phyloP scores from a whole-genome alignment of 352 stramenopile species.

The Aphanomyces stellatus region DNA sequence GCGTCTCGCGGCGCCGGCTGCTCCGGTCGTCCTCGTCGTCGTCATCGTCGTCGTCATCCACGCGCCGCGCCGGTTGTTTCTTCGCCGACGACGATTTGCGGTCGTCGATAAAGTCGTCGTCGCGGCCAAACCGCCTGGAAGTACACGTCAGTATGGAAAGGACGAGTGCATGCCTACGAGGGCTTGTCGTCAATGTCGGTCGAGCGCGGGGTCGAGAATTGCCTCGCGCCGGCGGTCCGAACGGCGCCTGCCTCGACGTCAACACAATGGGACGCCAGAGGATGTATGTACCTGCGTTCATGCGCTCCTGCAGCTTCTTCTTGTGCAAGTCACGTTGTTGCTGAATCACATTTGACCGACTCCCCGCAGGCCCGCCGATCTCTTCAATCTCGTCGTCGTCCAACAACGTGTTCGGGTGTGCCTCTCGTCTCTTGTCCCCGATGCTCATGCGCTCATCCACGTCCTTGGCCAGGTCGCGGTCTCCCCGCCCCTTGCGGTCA shows the following conservation, averaged over 20 bases:
- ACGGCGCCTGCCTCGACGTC: constrained; percentile 42
- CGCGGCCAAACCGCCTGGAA: constrained; percentile 57
- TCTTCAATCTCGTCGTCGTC: constrained; percentile 76
- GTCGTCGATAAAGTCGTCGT: constrained; percentile 37
- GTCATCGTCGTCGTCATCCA: constrained; percentile 39
- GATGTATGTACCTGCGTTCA: constrained; percentile 46
- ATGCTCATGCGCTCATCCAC: constrained; percentile 54
- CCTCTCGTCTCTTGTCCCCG: constrained; percentile 33
- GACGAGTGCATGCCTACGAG: constrained; percentile 39
- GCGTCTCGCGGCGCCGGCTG: constrained; percentile 20
- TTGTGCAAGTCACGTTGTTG: constrained; percentile 80
- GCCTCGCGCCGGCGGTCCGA: constrained; percentile 56
- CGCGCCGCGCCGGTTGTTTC: background rate
- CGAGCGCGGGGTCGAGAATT: constrained; percentile 65
- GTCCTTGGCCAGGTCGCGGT: constrained; percentile 37
- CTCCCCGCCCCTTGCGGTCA: constrained; percentile 25
- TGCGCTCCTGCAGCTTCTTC: constrained; percentile 78
- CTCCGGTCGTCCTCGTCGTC: constrained; percentile 41
- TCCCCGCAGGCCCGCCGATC: constrained; percentile 36
- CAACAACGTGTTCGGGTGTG: constrained; percentile 65
- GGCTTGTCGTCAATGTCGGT: constrained; percentile 72
- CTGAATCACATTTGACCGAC: constrained; percentile 68
- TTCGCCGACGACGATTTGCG: background rate
- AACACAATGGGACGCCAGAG: background rate
- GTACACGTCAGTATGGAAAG: background rate